Base-by-base conservation (phyloP, 2,329 filamentous ascomycete species). In the Alternaria infectoria region DNA sequence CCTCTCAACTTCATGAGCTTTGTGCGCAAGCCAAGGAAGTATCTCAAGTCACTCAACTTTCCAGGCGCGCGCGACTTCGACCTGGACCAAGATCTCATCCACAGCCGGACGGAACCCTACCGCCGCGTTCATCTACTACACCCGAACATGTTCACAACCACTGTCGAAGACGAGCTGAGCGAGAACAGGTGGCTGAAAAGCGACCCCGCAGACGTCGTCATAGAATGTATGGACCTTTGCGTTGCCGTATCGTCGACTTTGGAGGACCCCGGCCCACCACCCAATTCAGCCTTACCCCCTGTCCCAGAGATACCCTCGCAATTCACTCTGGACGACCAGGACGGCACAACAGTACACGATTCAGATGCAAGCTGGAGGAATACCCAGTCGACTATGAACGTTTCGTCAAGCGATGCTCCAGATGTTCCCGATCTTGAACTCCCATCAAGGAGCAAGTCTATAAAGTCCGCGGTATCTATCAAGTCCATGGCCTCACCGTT, bases 1-100 rank as follows among this genome's bases (percentile, higher is more conserved):
- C 92, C 92, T 2, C 87, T 95, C 74, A 95, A 95, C 76, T 93
- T 96, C 70, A 91, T 93, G 87, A 91, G 90, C 78, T 96, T 95
- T 75, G 91, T 96, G 65, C 87, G 92, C 60, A 95, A 95, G 74
- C 92, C 92, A 4, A 89, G 93, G 69, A 88, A 90, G 67, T 95
- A 91, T 74, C 83, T 96, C 10, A 89, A 92, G 50, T 90, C 91
- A 72, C 88, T 90, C 44, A 88, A 92, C 67, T 90, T 89, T 30
- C 85, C 87, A 5, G 88, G 89, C 52, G 86, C 89, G 1, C 90
- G 93, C 66, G 90, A 92, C 58, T 86, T 95, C 46, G 91, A 94
- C 72, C 86, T 95, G 3, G 90, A 95, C 69, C 91, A 92, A 30
- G 89, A 89, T 5, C 89, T 94, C 69, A 93, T 96, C 59, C 86